Base-by-base conservation (phyloP, 1,139 yeast genomes). In the Casaregolazyma suthepensis region DNA sequence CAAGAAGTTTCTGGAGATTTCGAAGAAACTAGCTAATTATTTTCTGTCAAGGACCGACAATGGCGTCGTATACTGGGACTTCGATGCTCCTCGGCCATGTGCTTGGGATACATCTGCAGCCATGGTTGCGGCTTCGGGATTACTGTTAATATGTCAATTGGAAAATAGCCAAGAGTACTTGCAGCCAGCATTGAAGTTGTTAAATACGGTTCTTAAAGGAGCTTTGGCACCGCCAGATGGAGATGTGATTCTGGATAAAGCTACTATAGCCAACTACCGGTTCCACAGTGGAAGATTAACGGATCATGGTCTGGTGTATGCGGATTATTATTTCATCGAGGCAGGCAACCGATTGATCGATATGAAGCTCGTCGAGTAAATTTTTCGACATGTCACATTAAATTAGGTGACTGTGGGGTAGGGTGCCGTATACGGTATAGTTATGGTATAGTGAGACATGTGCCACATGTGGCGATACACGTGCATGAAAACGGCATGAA, bases 41-140 rank as follows among this genome's bases (percentile, higher is more conserved):
- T 68, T 66, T 51, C 20, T 65, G 23, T 29, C 56, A 13, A 58
- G 57, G n/a, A 54, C 67, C 17, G 50, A 45, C 5, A 60, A 54
- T 12, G 70, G 70, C 3, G 67, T 65, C 1, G 68, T 67, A 5
- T 52, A 57, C 18, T 68, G 71, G 71, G 71, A 68, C 51, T 68
- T 67, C 54, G 65, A 63, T 53, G 68, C 69, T 13, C 37, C 71
- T 5, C 59, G 59, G 29, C 54, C 58, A 1, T 54, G 61, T 19
- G 54, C 58, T 45, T 61, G 61, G 54, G 71, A 67, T 52, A 59
- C 60, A 13, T 67, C 71, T 5, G 69, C 70, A 2, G 70, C 61
- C 3, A 63, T 64, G 65, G 56, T 62, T 31, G 60, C 70, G 12
- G 57, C 66, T 10, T 52, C 59, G 35, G 71, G 70, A 1, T 43